Percentiles rank a stretch among this genome's conserved stretches.
These are phyloP conservation scores for Conringia planisiliqua DNA, from an alignment of 345 rosid species.

Conservation along the genomic window DNA sequence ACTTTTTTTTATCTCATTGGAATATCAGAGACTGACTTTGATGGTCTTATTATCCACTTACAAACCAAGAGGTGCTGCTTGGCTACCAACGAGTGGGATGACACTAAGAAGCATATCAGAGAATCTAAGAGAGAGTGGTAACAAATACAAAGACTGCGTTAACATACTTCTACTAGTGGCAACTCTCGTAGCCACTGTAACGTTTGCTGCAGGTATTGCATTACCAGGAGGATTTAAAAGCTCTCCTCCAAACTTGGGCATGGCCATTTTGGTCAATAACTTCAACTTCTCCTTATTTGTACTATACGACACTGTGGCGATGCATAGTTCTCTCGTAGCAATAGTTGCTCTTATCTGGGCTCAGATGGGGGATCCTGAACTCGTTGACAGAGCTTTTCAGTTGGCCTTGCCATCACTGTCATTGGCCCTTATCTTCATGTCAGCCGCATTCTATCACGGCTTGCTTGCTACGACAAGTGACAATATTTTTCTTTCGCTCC, in stretches of 20 bases:
- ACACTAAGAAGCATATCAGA: no score
- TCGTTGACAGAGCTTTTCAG: not conserved
- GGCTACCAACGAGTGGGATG: no score
- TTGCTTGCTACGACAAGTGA: not conserved
- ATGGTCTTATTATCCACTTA: not conserved
- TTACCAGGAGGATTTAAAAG: not conserved
- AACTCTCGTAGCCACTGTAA: not conserved
- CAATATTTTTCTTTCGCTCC: rapidly evolving
- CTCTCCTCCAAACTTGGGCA: not conserved
- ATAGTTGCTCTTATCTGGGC: slow-evolving; percentile 3
- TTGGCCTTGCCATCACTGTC: not conserved
- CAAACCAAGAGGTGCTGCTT: no score
- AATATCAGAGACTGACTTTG: not conserved
- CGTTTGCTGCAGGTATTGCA: slow-evolving; percentile 2
- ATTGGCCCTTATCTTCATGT: not conserved
- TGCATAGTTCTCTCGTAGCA: not conserved
- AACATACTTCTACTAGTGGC: not conserved
- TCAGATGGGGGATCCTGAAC: not conserved
- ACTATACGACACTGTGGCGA: not conserved
- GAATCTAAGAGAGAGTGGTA: not conserved
- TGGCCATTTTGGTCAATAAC: not conserved
- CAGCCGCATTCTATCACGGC: not conserved
- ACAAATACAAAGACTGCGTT: not conserved
- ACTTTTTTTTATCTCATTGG: not conserved
- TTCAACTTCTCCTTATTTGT: not conserved